Evolutionary conservation across 2,329 filamentous ascomycete species (phyloP).

Genomic region (Diplocarpon rosae): DNA sequence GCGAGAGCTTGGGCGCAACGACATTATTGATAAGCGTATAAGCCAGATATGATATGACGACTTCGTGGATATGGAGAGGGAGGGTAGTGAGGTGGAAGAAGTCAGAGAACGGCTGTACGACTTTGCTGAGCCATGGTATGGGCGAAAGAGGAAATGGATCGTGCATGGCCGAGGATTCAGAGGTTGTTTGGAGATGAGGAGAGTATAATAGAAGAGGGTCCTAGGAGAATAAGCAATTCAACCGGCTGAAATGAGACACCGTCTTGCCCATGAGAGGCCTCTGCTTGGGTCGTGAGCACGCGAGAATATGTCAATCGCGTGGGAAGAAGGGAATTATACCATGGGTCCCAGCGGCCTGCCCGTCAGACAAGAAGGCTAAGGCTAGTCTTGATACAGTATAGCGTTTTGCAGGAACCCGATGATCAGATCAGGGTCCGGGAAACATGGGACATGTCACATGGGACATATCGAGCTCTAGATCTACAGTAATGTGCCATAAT

Average conservation of each 20-base stretch:
- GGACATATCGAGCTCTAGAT: too few species aligned
- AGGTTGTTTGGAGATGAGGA: background rate
- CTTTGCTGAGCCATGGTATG: constrained; percentile 39
- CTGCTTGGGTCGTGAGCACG: background rate
- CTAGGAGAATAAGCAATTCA: background rate
- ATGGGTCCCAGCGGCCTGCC: too few species aligned
- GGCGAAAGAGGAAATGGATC: constrained; percentile 57
- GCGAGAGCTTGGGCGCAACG: constrained; percentile 57
- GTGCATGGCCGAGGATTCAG: constrained; percentile 40
- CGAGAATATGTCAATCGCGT: too few species aligned
- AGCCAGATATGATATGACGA: constrained; percentile 51
- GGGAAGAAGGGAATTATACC: too few species aligned
- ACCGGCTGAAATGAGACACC: background rate
- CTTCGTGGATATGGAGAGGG: constrained; percentile 68
- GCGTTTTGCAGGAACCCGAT: too few species aligned
- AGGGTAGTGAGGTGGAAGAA: constrained; percentile 52
- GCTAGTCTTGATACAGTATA: too few species aligned
- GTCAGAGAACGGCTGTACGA: constrained; percentile 54
- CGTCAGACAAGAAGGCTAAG: too few species aligned
- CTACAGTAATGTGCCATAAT: too few species aligned
- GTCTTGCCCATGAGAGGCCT: background rate
- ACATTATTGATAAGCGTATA: constrained; percentile 59
- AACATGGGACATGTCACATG: too few species aligned
- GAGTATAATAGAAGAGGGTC: background rate
- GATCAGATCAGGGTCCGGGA: too few species aligned